These are phyloP conservation scores for Leccinum subtestaceum DNA, from an alignment of 768 basidiomycete species.

Conservation along the genomic window DNA sequence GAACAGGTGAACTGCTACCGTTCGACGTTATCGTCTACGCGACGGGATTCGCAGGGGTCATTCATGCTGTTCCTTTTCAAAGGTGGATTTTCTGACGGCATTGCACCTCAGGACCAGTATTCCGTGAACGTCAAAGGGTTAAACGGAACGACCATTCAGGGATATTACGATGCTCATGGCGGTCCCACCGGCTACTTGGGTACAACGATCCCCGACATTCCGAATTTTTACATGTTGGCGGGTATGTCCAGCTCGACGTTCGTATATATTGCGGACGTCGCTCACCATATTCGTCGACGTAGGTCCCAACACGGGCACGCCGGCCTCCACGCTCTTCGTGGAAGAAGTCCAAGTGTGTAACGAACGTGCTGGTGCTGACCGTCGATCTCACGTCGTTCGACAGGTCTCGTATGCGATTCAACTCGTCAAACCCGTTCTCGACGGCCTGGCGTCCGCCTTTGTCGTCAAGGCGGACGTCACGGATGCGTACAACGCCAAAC, in stretches of 20 bases:
- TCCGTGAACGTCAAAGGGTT: conserved; percentile 25
- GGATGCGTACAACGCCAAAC: conserved; percentile 26
- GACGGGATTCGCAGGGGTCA: conserved; percentile 34
- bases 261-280: not conserved
- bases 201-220: conserved; percentile 34
- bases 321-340: conserved; percentile 24
- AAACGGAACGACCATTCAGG: conserved; percentile 21
- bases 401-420: conserved; percentile 30
- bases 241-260: conserved; percentile 18
- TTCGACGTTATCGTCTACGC: conserved; percentile 36
- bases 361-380: not conserved
- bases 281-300: not conserved
- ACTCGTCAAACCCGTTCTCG: conserved; percentile 30
- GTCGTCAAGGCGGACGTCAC: conserved; percentile 22
- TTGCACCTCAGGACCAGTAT: conserved; percentile 18
- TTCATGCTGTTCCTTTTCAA: not conserved
- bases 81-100: not conserved
- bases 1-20: conserved; percentile 24
- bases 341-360: conserved; percentile 31
- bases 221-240: conserved; percentile 34
- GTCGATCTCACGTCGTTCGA: not conserved
- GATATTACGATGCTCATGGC: conserved; percentile 28
- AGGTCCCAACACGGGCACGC: conserved; percentile 31
- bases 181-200: conserved; percentile 36
- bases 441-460: conserved; percentile 22